Percentiles rank a stretch among this genome's conserved stretches.
phyloP scores from a whole-genome alignment of 768 basidiomycete genomes.

The Lepiota brunneoincarnata region DNA sequence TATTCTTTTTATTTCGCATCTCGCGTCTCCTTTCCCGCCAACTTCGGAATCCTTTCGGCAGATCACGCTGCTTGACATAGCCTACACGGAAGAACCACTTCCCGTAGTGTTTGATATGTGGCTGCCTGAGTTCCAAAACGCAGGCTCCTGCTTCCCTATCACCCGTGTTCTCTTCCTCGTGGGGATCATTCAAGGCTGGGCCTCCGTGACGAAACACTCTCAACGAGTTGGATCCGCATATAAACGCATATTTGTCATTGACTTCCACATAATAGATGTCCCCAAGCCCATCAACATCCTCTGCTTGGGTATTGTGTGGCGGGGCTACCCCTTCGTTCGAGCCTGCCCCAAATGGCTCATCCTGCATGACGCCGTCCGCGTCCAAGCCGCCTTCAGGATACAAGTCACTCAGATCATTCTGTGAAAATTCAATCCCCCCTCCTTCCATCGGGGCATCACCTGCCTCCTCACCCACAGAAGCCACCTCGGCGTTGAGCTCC shows the following conservation, averaged over 20 bases:
- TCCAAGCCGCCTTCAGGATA: no score
- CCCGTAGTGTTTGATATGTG: not conserved
- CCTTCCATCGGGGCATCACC: no score
- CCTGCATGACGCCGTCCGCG: no score
- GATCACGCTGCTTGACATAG: not conserved
- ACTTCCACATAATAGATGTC: not conserved
- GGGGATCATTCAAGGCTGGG: not conserved
- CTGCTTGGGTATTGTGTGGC: not conserved
- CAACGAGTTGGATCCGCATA: not conserved
- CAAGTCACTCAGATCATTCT: no score
- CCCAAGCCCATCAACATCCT: not conserved
- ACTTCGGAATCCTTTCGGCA: not conserved
- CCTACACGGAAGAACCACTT: not conserved
- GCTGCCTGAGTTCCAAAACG: not conserved
- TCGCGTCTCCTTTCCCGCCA: not conserved
- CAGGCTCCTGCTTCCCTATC: not conserved
- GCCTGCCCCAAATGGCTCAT: no score
- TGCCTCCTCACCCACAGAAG: no score
- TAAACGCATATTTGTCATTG: not conserved
- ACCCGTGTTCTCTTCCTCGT: not conserved
- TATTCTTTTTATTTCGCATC: not conserved
- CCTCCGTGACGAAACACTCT: not conserved
- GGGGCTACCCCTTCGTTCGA: no score
- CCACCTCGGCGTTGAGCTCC: no score
- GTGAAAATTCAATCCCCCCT: no score